A percentile compares a stretch with the other conserved stretches of the same genome.
Conservation (phyloP, 805 yeast genomes). For the Monosporozyma solicola region DNA sequence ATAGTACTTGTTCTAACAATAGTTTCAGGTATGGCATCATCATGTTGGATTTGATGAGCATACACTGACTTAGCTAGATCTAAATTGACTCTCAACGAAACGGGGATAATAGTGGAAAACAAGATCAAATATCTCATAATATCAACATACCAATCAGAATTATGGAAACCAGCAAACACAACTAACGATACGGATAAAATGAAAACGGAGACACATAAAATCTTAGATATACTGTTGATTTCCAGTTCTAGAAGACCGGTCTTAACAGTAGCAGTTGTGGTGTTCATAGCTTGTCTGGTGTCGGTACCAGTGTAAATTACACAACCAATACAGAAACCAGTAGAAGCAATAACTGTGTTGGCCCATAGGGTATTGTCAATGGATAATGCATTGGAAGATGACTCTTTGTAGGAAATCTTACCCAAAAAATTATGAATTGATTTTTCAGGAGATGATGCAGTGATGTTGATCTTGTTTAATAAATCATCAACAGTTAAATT, state of each 20-base stretch:
- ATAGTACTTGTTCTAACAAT: constrained; percentile 95
- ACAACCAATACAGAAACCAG: constrained; percentile 79
- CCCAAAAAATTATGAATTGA: constrained; percentile 79
- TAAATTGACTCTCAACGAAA: constrained; percentile 83
- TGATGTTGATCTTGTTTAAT: constrained; percentile 42
- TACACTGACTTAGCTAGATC: constrained; percentile 95
- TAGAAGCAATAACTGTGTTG: constrained; percentile 87
- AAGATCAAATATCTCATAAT: constrained; percentile 83
- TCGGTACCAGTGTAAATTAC: constrained; percentile 86
- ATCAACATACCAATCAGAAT: constrained; percentile 75
- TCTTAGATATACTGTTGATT: constrained; percentile 79
- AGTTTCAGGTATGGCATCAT: constrained; percentile 68
- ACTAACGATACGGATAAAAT: constrained; percentile 68
- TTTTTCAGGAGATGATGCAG: constrained; percentile 75
- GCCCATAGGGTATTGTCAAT: constrained; percentile 97
- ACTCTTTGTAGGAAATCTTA: constrained; percentile 49
- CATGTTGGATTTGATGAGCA: constrained; percentile 91
- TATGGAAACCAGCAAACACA: constrained; percentile 64
- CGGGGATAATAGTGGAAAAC: constrained; percentile 94
- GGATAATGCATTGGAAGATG: constrained; percentile 51
- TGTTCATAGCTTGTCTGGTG: constrained; percentile 92
- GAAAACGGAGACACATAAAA: constrained; percentile 81
- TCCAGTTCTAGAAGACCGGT: constrained; percentile 86
- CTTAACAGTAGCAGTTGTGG: constrained; percentile 78
- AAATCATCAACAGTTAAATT: constrained; percentile 41